Evolutionary conservation across 768 basidiomycete species (phyloP), one percentile per base, ranked within the genome.

Genomic region (Russula virescens): DNA sequence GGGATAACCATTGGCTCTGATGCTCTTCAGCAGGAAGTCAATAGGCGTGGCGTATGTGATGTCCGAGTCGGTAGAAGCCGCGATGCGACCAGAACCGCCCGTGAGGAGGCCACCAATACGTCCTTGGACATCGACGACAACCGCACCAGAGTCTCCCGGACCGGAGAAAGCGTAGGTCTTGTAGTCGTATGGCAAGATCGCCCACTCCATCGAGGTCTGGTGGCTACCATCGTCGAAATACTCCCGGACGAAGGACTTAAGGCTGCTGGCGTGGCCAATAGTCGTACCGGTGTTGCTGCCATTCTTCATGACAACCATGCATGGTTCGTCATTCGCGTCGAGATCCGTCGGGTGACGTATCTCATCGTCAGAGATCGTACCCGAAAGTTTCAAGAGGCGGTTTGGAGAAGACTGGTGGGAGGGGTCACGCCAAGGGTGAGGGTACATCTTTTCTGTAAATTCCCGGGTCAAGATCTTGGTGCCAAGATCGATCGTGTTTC

Each of bases 221-320:
- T 19, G 11, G 5, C 18, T 40, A 40, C 38, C 38, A 40, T 40
- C 48, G 10, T 38, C 10, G 21, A 38, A 49, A 10, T 49, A 42
- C n/a, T 19, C 19, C 10, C 43, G 48, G 9, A 42, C 49, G 60
- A 67, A 62, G 0, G 69, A 67, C 21, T 43, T 25, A 26, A 70
- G n/a, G 23, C 63, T 60, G 34, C 55, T 70, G 16, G 51, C 56
- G 26, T 66, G 62, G 49, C 70, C 67, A 8, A 70, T 48, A n/a
- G 68, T 70, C 25, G 60, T 43, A 9, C 51, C 45, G 19, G 70
- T 66, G 8, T 55, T 47, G 13, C 23, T 18, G 23, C 69, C 69
- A 35, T 48, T 46, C 58, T 70, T 70, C 13, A 67, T 40, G 11
- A 68, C 69, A 28, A 52, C 21, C 21, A 59, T 2, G 42, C 16